Base-by-base conservation (phyloP, 768 basidiomycete species). In the Xerocomus potaroensis region DNA sequence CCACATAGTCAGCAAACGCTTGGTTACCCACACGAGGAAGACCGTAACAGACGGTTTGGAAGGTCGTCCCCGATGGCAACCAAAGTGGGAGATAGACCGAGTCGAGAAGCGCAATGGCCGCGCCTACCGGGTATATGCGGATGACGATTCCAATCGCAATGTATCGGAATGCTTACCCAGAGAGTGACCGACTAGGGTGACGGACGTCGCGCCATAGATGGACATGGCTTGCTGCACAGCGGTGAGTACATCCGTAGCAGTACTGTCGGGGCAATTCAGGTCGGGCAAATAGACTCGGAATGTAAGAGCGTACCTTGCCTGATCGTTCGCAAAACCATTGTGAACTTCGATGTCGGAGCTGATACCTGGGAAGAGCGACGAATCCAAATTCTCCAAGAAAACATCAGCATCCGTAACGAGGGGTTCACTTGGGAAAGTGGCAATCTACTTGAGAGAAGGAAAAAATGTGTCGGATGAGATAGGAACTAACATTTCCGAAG, bases 1-100 rank as follows among this genome's bases (percentile, higher is more conserved):
- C 78, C 38, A 81, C 72, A 52, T 75, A 76, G 54, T 80, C 53
- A 1, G 80, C 81, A 49, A 83, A 84, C 3, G 69, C 78, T 56
- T 76, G 72, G 62, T 84, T 83, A 11, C 83, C 80, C 21, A 69
- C 70, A 21, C 69, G 61, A 30, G 69, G 71, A 26, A 73, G 58
- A 23, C 71, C 72, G 41, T 69, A 72, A 9, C 44, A 29, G 22
- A 68, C 23, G 4, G 67, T 64, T 36, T 47, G 33, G 63, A 73
- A 64, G 11, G 58, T 57, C 1, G 62, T 68, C 45, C 53, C 56
- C 0, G 49, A 21, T 18, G 69, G 69, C 7, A 72, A 51, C 55
- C 68, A 66, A 15, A 72, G 62, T 3, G 64, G 67, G 4, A 72
- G 69, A 51, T 66, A 73, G 5, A 72, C 63, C 0, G 69, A 61